Evolutionary conservation across 352 stramenopile genomes (phyloP).

Genomic region (Phytophthora citricola): DNA sequence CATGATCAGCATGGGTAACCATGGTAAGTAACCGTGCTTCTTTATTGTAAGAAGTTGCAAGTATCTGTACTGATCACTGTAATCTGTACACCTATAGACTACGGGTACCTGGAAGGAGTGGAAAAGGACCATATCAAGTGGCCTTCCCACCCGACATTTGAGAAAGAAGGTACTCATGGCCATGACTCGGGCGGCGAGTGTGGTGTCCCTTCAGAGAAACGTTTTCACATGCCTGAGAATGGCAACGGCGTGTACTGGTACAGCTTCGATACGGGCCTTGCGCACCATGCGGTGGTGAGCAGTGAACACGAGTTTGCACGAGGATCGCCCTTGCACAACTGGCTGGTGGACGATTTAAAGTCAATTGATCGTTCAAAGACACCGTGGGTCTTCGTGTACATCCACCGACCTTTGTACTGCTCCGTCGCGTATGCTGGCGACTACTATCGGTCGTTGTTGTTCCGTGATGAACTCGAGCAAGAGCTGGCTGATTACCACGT

Average conservation of each 20-base stretch:
- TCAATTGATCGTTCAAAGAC: slow-evolving; percentile 55
- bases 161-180: slow-evolving; percentile 38
- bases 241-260: slow-evolving; percentile 71
- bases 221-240: slow-evolving; percentile 80
- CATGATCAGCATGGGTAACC: slow-evolving; percentile 73
- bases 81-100: slow-evolving; percentile 29
- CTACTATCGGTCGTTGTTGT: slow-evolving; percentile 46
- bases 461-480: slow-evolving; percentile 56
- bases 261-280: slow-evolving; percentile 60
- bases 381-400: slow-evolving; percentile 69
- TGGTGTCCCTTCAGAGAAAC: slow-evolving; percentile 72
- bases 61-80: background rate
- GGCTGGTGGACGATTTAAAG: slow-evolving; percentile 61
- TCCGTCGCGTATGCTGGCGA: slow-evolving; percentile 47
- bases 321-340: slow-evolving; percentile 52
- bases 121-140: slow-evolving; percentile 33
- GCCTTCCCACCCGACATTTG: slow-evolving; percentile 42
- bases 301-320: slow-evolving; percentile 62
- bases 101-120: slow-evolving; percentile 51
- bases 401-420: slow-evolving; percentile 70
- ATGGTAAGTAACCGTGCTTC: slow-evolving; percentile 26
- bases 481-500: slow-evolving; percentile 58
- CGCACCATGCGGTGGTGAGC: slow-evolving; percentile 59
- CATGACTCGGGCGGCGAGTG: slow-evolving; percentile 86
- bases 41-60: background rate